phyloP scores from a whole-genome alignment of 2,329 filamentous ascomycete genomes.

The Rhynchosporium secalis region DNA sequence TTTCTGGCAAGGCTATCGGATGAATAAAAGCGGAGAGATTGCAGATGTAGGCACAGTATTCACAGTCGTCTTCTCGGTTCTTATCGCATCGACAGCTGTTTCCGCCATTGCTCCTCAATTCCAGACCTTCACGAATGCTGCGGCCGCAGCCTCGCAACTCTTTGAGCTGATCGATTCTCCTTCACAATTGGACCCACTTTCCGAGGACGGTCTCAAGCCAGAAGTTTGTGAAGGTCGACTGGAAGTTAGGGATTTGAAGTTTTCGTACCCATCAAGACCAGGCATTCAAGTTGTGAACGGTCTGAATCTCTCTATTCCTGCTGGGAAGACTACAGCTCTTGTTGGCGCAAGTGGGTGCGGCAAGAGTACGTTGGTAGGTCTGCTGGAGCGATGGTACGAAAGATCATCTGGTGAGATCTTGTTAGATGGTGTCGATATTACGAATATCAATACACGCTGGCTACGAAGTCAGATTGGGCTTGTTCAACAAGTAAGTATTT shows the following conservation, averaged over 20 bases:
- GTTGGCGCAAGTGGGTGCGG: conserved; percentile 19
- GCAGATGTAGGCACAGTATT: conserved; percentile 48
- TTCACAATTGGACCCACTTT: conserved; percentile 47
- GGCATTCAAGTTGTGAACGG: conserved; percentile 16
- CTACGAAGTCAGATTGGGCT: conserved; percentile 19
- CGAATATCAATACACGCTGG: conserved; percentile 14
- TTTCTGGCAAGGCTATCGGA: conserved; percentile 53
- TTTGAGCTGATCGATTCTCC: conserved; percentile 51
- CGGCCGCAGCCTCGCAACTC: conserved; percentile 48
- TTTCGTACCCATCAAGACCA: conserved; percentile 19
- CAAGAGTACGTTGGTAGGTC: conserved; percentile 18
- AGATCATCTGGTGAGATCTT: conserved; percentile 14
- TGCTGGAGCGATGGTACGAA: conserved; percentile 20
- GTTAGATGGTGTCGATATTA: conserved; percentile 17
- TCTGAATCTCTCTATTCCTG: conserved; percentile 13
- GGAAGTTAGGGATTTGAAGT: conserved; percentile 19
- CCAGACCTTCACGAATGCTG: conserved; percentile 48
- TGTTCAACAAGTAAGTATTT: conserved; percentile 12
- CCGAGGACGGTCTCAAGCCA: conserved; percentile 39
- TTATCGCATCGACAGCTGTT: conserved; percentile 48
- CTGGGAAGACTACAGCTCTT: conserved; percentile 18
- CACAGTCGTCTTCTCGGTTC: conserved; percentile 51
- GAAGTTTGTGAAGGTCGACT: conserved; percentile 22
- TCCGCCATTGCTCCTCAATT: conserved; percentile 51
- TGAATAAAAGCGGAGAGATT: conserved; percentile 49